Percentiles rank a stretch among this genome's conserved stretches.
phyloP scores from a whole-genome alignment of 1,284 basidiomycete species.

The Leccinum pseudoinsigne region DNA sequence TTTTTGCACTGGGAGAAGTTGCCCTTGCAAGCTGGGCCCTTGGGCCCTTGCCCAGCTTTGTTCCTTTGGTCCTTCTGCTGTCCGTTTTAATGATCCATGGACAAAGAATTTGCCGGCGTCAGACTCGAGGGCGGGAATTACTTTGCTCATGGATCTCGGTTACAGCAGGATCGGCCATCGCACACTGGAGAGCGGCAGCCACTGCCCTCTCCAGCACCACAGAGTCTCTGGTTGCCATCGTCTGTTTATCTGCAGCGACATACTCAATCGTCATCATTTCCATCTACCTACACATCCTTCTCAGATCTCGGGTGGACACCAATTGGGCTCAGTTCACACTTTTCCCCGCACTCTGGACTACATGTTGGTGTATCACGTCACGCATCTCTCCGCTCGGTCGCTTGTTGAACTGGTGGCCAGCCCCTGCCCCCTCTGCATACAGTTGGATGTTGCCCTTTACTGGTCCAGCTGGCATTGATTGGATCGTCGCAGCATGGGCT shows the following conservation, averaged over 20 bases:
- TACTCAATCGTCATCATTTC: conserved; percentile 36
- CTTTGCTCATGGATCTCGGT: conserved; percentile 43
- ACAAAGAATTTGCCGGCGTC: conserved; percentile 41
- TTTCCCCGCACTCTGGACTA: conserved; percentile 72
- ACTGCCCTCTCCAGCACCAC: conserved; percentile 55
- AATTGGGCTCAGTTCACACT: conserved; percentile 48
- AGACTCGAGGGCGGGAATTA: conserved; percentile 33
- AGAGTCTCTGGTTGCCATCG: conserved; percentile 48
- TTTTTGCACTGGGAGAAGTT: conserved; percentile 40
- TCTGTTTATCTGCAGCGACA: conserved; percentile 43
- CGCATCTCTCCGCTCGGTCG: conserved; percentile 64
- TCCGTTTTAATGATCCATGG: conserved; percentile 51
- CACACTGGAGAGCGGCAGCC: conserved; percentile 49
- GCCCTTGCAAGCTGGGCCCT: conserved; percentile 47
- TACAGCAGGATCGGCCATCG: conserved; percentile 46
- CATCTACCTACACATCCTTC: conserved; percentile 41
- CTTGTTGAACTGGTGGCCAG: conserved; percentile 60
- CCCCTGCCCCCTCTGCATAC: conserved; percentile 55
- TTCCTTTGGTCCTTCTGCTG: conserved; percentile 50
- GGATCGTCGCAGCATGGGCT: conserved; percentile 70
- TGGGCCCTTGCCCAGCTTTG: conserved; percentile 48
- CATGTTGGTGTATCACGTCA: conserved; percentile 53
- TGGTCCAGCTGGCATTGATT: conserved; percentile 65
- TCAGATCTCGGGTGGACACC: conserved; percentile 32
- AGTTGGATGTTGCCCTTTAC: conserved; percentile 57